Evolutionary conservation across 495 filamentous ascomycete species (phyloP).

Genomic region (Penicillium waksmanii): DNA sequence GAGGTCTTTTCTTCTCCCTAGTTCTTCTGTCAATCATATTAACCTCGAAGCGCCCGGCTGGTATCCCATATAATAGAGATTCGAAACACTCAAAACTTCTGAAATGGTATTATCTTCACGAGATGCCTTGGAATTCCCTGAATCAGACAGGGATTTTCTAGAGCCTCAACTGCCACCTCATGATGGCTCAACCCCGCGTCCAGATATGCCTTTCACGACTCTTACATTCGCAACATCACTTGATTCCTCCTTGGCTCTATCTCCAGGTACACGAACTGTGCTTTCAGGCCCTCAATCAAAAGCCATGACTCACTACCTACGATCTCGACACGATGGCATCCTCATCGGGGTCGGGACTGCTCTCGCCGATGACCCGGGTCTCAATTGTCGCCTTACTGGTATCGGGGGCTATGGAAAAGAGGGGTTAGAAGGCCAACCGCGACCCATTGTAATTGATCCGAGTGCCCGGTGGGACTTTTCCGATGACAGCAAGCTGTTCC

Average conservation of each 20-base stretch:
- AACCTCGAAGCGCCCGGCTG: too few species aligned
- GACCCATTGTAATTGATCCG: slow-evolving; percentile 82
- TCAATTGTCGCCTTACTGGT: slow-evolving; percentile 74
- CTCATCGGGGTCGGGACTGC: slow-evolving; percentile 87
- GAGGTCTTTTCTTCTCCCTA: too few species aligned
- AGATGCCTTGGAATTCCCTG: slow-evolving; percentile 45
- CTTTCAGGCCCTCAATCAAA: slow-evolving; percentile 84
- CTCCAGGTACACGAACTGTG: slow-evolving; percentile 72
- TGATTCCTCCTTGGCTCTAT: slow-evolving; percentile 73
- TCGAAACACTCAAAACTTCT: neutral
- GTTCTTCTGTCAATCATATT: too few species aligned
- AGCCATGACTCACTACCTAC: slow-evolving; percentile 90
- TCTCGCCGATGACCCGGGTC: slow-evolving; percentile 77
- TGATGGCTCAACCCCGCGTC: slow-evolving; percentile 18
- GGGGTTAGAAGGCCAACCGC: slow-evolving; percentile 61
- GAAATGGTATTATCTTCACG: slow-evolving; percentile 20
- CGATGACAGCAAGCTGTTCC: slow-evolving; percentile 63
- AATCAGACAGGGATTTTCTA: slow-evolving; percentile 42
- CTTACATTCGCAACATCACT: slow-evolving; percentile 89
- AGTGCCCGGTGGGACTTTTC: slow-evolving; percentile 65
- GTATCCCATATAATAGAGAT: too few species aligned
- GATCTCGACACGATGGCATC: slow-evolving; percentile 80
- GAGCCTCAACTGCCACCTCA: slow-evolving; percentile 47
- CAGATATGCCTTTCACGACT: slow-evolving; percentile 60
- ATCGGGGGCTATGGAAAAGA: slow-evolving; percentile 54